phyloP scores from a whole-genome alignment of 495 filamentous ascomycete species.

The Neurospora tetrasperma region DNA sequence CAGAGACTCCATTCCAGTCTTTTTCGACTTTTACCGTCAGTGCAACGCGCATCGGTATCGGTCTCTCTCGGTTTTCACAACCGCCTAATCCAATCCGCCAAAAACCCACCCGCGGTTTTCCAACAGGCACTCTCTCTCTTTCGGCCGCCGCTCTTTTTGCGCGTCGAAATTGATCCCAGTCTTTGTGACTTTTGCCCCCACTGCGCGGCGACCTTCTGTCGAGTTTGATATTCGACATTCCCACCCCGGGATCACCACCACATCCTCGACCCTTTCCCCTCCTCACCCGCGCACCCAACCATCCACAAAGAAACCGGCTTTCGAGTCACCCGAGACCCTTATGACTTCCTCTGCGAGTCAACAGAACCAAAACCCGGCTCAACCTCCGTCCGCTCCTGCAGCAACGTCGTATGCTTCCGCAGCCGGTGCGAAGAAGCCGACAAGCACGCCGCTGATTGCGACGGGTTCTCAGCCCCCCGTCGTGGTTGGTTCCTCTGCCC shows the following conservation, averaged over 20 bases:
- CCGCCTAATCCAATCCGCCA: conserved; percentile 5
- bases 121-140: conserved; percentile 13
- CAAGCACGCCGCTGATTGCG: conserved; percentile 56
- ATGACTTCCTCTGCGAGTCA: conserved; percentile 46
- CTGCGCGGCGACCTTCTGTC: conserved; percentile 12
- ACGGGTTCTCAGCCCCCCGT: conserved; percentile 52
- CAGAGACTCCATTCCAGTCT: conserved; percentile 10
- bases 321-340: conserved; percentile 28
- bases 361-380: conserved; percentile 42
- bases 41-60: conserved; percentile 1
- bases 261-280: conserved; percentile 5
- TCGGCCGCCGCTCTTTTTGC: conserved; percentile 9
- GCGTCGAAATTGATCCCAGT: not conserved
- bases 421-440: conserved; percentile 64
- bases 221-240: conserved; percentile 27
- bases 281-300: conserved; percentile 9
- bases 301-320: conserved; percentile 18
- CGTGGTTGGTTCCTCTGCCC: conserved; percentile 65
- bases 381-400: conserved; percentile 49
- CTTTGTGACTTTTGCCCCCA: conserved; percentile 1
- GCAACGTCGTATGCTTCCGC: conserved; percentile 64
- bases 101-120: conserved; percentile 5
- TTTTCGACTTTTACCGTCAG: conserved; percentile 1
- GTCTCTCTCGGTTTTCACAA: conserved; percentile 7
- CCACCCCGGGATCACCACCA: conserved; percentile 5